These are phyloP conservation scores for Plasmodium gonderi DNA, from an alignment of 169 alveolate species.

Conservation along the genomic window DNA sequence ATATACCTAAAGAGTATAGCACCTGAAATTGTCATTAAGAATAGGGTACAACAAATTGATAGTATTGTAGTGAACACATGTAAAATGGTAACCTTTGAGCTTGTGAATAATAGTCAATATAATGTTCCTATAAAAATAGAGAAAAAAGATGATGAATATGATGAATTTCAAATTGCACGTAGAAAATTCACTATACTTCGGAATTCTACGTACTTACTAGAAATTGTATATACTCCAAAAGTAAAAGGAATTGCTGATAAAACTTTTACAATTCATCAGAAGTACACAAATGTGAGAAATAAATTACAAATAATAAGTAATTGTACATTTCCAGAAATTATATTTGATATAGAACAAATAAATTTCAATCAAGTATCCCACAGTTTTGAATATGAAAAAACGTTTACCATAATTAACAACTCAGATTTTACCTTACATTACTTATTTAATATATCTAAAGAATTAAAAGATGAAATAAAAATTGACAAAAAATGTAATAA, in stretches of 20 bases:
- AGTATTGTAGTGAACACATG: conserved; percentile 36
- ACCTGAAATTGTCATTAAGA: conserved; percentile 37
- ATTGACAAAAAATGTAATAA: background rate
- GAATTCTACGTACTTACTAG: conserved; percentile 11
- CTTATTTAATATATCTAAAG: conserved; percentile 24
- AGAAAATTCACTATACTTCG: conserved; percentile 7
- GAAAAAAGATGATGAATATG: conserved; percentile 41
- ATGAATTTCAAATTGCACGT: conserved; percentile 21
- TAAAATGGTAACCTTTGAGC: conserved; percentile 26
- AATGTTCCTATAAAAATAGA: conserved; percentile 26
- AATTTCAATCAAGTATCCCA: conserved; percentile 51
- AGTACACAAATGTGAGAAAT: conserved; percentile 48
- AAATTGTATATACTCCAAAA: conserved; percentile 33
- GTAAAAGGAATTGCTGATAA: conserved; percentile 14
- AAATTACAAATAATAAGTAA: conserved; percentile 8
- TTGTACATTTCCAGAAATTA: conserved; percentile 30
- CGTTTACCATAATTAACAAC: conserved; percentile 21
- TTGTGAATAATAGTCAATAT: conserved; percentile 8
- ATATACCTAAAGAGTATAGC: conserved; percentile 58
- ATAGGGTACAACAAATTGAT: conserved; percentile 8
- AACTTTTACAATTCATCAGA: conserved; percentile 58
- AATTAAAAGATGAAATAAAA: conserved; percentile 55
- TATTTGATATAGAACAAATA: conserved; percentile 31
- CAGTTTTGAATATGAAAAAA: conserved; percentile 45
- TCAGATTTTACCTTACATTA: conserved; percentile 43